Conservation (phyloP, 805 yeast genomes). For the Candida montana region DNA sequence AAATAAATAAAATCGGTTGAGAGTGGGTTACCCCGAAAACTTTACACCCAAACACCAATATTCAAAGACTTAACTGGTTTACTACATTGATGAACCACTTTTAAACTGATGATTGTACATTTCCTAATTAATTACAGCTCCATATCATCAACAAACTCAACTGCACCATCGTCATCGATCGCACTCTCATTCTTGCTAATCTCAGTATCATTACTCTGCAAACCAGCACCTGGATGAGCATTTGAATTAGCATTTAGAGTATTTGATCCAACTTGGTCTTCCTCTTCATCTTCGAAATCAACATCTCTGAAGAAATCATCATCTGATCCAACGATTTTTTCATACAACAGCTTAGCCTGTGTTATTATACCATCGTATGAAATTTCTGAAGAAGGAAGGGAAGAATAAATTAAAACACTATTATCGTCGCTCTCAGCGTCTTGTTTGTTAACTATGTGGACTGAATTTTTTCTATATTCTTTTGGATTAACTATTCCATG, state of each 20-base stretch:
- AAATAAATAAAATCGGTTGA: neutral
- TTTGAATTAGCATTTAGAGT: neutral
- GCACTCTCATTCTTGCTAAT: conserved; percentile 3
- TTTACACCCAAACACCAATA: conserved; percentile 3
- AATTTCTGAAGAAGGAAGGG: conserved; percentile 79
- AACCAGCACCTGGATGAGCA: neutral
- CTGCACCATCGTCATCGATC: conserved; percentile 25
- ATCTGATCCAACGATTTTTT: conserved; percentile 80
- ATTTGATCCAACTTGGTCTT: conserved; percentile 25
- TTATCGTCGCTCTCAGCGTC: neutral
- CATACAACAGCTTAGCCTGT: conserved; percentile 71
- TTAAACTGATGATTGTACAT: neutral
- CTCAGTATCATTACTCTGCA: neutral
- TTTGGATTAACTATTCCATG: conserved; percentile 45
- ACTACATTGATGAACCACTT: too few species aligned
- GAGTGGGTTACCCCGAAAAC: conserved; percentile 2
- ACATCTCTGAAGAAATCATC: conserved; percentile 89
- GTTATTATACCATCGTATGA: conserved; percentile 89
- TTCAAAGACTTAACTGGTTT: too few species aligned
- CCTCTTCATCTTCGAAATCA: conserved; percentile 88
- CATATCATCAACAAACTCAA: conserved; percentile 35
- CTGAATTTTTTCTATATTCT: conserved; percentile 32
- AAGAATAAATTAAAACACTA: conserved; percentile 35
- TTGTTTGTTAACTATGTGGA: conserved; percentile 25
- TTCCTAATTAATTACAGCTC: conserved; percentile 15